Conservation (phyloP, 2,329 filamentous ascomycete species). For the Cryphonectria naterciae region DNA sequence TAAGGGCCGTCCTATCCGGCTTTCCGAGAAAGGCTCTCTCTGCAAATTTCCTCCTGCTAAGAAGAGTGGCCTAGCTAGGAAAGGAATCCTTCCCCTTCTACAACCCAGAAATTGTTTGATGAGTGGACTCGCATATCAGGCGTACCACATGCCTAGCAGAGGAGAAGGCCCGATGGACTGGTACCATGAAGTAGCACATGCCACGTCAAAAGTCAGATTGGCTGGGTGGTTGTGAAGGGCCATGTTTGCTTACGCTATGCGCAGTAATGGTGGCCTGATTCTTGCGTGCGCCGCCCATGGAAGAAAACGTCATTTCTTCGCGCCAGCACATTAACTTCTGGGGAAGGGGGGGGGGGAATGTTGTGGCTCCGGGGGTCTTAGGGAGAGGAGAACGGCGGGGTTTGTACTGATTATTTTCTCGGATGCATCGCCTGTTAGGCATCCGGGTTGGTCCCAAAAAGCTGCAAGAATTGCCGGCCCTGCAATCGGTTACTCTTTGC, state of each 20-base stretch:
- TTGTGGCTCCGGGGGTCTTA: too few relatives aligned
- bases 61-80: neutral
- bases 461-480: conserved; percentile 5
- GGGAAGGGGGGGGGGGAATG: too few relatives aligned
- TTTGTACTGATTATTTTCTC: neutral
- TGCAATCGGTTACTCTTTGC: neutral
- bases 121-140: neutral
- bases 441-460: neutral
- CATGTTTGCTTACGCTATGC: neutral
- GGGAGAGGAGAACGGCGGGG: too few relatives aligned
- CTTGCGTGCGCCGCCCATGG: neutral
- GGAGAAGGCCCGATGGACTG: conserved; percentile 7
- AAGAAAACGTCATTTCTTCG: conserved; percentile 3
- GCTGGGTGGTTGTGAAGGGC: neutral
- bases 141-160: neutral
- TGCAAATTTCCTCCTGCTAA: neutral
- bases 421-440: neutral
- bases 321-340: neutral
- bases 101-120: neutral
- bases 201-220: neutral
- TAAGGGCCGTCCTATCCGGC: neutral
- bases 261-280: conserved; percentile 12
- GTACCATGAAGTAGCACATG: neutral
- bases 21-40: neutral
- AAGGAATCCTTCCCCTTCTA: neutral